Percentiles rank a stretch among this genome's conserved stretches.
phyloP scores from a whole-genome alignment of 805 yeast species.

The Myxozyma melibiosi region DNA sequence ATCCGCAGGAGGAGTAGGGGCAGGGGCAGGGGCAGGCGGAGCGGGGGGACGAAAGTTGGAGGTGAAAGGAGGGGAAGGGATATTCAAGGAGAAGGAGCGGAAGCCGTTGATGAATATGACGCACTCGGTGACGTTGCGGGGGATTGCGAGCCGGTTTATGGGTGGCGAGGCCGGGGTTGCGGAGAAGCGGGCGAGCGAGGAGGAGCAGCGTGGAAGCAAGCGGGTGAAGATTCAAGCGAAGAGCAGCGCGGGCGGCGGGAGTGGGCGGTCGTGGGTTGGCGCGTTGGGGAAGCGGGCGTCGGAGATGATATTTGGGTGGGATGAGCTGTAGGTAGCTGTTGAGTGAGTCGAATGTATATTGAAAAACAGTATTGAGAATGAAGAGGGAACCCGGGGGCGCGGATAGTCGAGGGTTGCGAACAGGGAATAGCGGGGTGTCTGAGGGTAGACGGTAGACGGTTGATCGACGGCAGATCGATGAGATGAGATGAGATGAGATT shows the following conservation, averaged over 20 bases:
- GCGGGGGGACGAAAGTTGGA: slow-evolving; percentile 22
- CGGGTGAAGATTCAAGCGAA: slow-evolving; percentile 7
- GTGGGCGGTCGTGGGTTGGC: slow-evolving; percentile 37
- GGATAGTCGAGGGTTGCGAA: too few species aligned
- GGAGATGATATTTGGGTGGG: slow-evolving; percentile 61
- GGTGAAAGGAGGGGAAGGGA: slow-evolving; percentile 35
- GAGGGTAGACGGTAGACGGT: too few species aligned
- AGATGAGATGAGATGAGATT: too few species aligned
- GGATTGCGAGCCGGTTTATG: slow-evolving; percentile 23
- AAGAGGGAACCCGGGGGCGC: too few species aligned
- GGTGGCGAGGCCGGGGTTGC: slow-evolving; percentile 11
- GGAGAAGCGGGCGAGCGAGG: slow-evolving; percentile 1
- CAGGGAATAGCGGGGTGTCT: too few species aligned
- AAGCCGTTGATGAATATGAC: slow-evolving; percentile 16
- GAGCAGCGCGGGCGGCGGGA: slow-evolving; percentile 27
- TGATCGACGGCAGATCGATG: too few species aligned
- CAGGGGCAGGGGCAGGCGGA: neutral
- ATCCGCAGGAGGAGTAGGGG: neutral
- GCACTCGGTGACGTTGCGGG: slow-evolving; percentile 21
- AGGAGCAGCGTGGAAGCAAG: neutral
- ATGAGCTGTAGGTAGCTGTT: slow-evolving; percentile 45
- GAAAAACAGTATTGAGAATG: neutral
- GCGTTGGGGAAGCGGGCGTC: slow-evolving; percentile 44
- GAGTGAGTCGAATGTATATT: neutral
- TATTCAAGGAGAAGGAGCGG: slow-evolving; percentile 36